Percentiles rank a stretch among this genome's conserved stretches.
phyloP scores from a whole-genome alignment of 345 rosid genomes.

The Tarenaya hassleriana region DNA sequence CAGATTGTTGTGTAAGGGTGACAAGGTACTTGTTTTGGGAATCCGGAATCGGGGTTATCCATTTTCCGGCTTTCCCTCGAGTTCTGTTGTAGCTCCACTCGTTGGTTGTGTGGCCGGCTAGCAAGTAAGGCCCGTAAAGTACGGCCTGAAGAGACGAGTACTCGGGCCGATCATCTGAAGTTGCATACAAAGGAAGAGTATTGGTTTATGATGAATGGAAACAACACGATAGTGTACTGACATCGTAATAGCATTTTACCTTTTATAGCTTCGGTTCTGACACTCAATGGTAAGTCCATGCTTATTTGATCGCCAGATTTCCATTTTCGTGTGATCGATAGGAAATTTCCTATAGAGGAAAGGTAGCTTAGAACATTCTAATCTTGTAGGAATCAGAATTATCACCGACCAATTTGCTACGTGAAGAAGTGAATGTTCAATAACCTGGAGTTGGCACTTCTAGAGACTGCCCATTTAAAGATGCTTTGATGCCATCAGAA shows the following conservation, averaged over 20 bases:
- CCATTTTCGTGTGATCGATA: constrained; percentile 51
- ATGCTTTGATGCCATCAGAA: constrained; percentile 50
- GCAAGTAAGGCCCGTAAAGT: constrained; percentile 83
- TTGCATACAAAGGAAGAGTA: not conserved
- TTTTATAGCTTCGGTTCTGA: constrained; percentile 65
- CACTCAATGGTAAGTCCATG: constrained; percentile 49
- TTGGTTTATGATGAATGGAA: not conserved
- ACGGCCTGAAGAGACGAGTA: constrained; percentile 70
- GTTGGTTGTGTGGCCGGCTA: constrained; percentile 57
- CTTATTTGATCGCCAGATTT: constrained; percentile 44
- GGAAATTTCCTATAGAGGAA: constrained; percentile 47
- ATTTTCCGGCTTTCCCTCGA: constrained; percentile 37
- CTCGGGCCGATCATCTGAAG: constrained; percentile 67
- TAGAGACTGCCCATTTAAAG: constrained; percentile 46
- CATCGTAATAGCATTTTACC: constrained; percentile 37
- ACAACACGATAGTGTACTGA: not conserved
- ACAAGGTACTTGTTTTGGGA: constrained; percentile 44
- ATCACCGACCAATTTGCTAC: not conserved
- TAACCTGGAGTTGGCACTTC: constrained; percentile 62
- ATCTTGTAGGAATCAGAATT: not conserved
- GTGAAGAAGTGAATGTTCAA: not conserved
- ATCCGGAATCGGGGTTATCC: constrained; percentile 56
- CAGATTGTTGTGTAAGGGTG: constrained; percentile 55
- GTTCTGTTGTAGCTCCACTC: constrained; percentile 70
- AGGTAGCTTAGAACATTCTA: constrained; percentile 8